Base-by-base conservation (phyloP, 179 eudicot species). In the Heliamphora pulchella region DNA sequence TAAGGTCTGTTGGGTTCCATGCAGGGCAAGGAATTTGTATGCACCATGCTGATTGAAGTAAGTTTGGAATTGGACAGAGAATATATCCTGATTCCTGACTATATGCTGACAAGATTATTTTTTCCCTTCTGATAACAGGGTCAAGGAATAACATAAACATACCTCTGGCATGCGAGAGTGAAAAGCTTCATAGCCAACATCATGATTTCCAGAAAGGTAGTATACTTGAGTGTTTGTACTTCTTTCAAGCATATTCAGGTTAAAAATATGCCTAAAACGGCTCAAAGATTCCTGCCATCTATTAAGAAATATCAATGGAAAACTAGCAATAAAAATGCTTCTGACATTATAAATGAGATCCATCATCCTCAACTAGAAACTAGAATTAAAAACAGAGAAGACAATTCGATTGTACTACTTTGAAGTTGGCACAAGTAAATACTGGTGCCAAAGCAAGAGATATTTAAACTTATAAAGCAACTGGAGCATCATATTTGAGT, bases 231-330 rank as follows among this genome's bases (percentile, higher is more conserved):
- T 87, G 63, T 87, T 88, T 75, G 84, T 80, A 77, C 71, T 84
- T 83, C 76, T 83, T 82, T 84, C 88, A 76, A 81, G 82, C 72
- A 71, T 81, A 51, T 89, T 88, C 84, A 91, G 78, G 86, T 92
- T 86, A 84, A 94, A 96, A 50, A 96, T 92, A 82, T 93, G 99
- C 86, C 87, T 88, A 80, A 96, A 89, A 51, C 99, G 98, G 75
- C 85, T 90, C 84, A 87, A 79, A 79, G 98, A 96, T 78, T 92
- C 96, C 91, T 96, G 90, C 99, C 98, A 96, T 82, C 99, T 96
- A 84, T 61, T 55, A 76, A 86, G 79, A 54, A 80, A 81, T 57
- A 48, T 62, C 5, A 31, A 43, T 10, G 10, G 22, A 78, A 70
- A 80, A 57, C 62, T 22, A 59, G 14, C 74, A 47, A 72, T 73